Conservation (phyloP, 768 basidiomycete genomes). For the Lepiota venenata region DNA sequence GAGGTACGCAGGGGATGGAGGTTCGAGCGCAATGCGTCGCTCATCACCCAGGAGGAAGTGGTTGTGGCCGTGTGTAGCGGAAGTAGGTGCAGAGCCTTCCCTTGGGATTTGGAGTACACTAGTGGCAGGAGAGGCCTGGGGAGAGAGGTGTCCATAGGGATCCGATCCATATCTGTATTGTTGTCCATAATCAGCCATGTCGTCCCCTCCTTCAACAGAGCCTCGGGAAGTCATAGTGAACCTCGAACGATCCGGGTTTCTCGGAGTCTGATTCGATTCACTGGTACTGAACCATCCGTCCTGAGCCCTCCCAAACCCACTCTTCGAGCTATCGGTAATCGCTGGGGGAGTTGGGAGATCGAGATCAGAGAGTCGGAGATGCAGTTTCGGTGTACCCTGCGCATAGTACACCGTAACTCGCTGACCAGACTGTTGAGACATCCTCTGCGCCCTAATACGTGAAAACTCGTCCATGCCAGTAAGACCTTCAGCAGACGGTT, state of each 20-base stretch:
- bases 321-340: conserved; percentile 23
- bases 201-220: not conserved
- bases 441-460: conserved; percentile 1
- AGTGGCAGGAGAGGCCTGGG: not conserved
- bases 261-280: conserved; percentile 15
- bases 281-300: not conserved
- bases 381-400: conserved; percentile 45
- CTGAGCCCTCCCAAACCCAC: conserved; percentile 17
- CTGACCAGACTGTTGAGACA: conserved; percentile 21
- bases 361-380: conserved; percentile 52
- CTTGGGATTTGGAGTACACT: not conserved
- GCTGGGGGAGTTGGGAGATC: conserved; percentile 36
- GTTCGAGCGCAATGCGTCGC: not conserved
- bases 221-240: conserved; percentile 1
- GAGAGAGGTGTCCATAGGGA: not conserved
- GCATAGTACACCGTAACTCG: conserved; percentile 50
- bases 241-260: conserved; percentile 6
- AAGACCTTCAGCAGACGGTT: not conserved
- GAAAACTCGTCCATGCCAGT: conserved; percentile 12
- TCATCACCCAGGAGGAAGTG: not conserved
- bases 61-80: not conserved
- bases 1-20: not conserved
- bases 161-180: not conserved
- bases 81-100: not conserved
- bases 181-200: not conserved